Conservation (phyloP, 2,329 filamentous ascomycete genomes). For the Cercospora citrullina region DNA sequence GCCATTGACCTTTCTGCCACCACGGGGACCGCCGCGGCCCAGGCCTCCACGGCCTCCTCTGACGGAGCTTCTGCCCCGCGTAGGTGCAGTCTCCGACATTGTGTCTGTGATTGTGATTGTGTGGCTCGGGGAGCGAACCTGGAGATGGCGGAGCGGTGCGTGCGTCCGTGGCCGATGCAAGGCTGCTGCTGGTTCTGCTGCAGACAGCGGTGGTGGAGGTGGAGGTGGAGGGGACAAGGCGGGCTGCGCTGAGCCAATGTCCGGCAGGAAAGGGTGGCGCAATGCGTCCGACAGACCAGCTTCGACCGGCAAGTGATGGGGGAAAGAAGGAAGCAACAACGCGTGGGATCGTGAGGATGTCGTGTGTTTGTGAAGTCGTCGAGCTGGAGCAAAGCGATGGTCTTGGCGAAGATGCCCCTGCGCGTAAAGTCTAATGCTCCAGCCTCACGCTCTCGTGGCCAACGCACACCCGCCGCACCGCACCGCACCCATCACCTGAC, state of each 20-base stretch:
- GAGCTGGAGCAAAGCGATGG: conserved; percentile 1
- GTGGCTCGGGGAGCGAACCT: conserved; percentile 12
- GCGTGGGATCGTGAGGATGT: neutral
- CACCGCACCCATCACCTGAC: conserved; percentile 5
- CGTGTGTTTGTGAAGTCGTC: conserved; percentile 1
- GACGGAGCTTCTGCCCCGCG: conserved; percentile 84
- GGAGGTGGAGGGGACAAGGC: conserved; percentile 6
- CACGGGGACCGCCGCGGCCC: conserved; percentile 53
- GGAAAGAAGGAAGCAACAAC: neutral
- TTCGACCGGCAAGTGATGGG: conserved; percentile 5
- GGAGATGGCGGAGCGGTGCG: conserved; percentile 8
- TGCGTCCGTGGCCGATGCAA: conserved; percentile 14
- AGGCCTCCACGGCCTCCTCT: conserved; percentile 78
- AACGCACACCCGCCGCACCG: neutral
- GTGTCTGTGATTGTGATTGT: conserved; percentile 34
- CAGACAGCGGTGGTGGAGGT: neutral
- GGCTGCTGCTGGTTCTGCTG: conserved; percentile 13
- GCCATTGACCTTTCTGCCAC: conserved; percentile 39
- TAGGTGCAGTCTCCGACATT: conserved; percentile 92
- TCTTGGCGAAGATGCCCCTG: neutral
- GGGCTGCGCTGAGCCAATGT: conserved; percentile 14
- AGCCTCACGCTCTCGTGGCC: neutral
- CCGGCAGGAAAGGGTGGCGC: conserved; percentile 8
- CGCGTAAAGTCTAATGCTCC: neutral
- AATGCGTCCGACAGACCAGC: conserved; percentile 11